These are phyloP conservation scores for Alopecurus myosuroides DNA, from an alignment of 176 grass and related monocot genomes.

Conservation along the genomic window DNA sequence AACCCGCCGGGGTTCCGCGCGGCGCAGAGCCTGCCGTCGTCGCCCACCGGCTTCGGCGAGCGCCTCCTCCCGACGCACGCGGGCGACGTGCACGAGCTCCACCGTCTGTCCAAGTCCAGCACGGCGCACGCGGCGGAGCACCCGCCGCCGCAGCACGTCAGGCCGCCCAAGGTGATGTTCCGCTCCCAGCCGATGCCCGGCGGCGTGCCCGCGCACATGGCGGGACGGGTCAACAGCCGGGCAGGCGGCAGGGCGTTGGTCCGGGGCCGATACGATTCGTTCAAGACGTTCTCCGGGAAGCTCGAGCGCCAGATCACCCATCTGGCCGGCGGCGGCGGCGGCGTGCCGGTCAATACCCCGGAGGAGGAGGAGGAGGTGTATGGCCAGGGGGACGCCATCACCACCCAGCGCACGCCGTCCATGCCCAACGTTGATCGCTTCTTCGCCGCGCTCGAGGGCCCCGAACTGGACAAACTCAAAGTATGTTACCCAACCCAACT, in stretches of 20 bases:
- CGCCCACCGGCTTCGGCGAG: slow-evolving; percentile 40
- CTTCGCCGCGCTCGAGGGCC: slow-evolving; percentile 80
- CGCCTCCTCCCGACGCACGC: background rate
- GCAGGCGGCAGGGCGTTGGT: background rate
- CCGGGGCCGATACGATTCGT: slow-evolving; percentile 62
- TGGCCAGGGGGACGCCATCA: background rate
- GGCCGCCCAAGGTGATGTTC: slow-evolving; percentile 48
- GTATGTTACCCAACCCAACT: background rate
- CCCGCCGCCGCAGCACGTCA: background rate
- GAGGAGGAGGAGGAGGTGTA: background rate
- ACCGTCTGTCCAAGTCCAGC: slow-evolving; percentile 8
- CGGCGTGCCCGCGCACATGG: background rate
- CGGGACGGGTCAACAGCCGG: background rate
- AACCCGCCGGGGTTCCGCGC: slow-evolving; percentile 17
- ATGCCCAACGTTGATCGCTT: slow-evolving; percentile 71
- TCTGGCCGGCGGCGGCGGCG: slow-evolving; percentile 48
- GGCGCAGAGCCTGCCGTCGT: slow-evolving; percentile 61
- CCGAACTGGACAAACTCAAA: slow-evolving; percentile 80
- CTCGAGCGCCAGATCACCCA: slow-evolving; percentile 70
- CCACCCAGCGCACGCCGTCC: background rate
- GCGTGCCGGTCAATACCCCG: slow-evolving; percentile 5
- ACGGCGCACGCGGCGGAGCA: background rate
- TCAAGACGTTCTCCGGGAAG: slow-evolving; percentile 85
- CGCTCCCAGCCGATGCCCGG: slow-evolving; percentile 62
- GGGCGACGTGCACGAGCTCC: background rate